Evolutionary conservation across 2,329 filamentous ascomycete genomes (phyloP).

Genomic region (Aureobasidium mangrovei): DNA sequence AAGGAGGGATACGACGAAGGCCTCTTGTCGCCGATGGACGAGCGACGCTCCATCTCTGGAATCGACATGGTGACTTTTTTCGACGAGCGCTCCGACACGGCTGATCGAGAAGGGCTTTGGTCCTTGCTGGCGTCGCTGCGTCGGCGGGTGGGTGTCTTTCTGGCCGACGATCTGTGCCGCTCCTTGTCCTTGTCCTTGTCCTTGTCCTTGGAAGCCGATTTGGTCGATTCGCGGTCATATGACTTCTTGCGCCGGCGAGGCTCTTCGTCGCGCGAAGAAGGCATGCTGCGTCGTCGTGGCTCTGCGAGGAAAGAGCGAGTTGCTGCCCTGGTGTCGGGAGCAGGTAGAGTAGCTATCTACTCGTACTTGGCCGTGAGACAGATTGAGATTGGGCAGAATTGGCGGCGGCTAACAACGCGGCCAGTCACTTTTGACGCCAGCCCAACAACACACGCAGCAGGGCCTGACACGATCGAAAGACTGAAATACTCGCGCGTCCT

Average conservation of each 20-base stretch:
- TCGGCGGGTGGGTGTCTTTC: constrained; percentile 15
- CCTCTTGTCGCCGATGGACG: constrained; percentile 29
- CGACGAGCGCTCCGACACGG: constrained; percentile 15
- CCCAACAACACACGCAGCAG: constrained; percentile 6
- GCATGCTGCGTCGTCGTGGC: background rate
- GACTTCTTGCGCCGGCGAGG: constrained; percentile 32
- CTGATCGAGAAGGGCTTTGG: constrained; percentile 16
- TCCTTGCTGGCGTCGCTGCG: constrained; percentile 19
- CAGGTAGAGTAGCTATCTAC: background rate
- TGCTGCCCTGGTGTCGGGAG: background rate
- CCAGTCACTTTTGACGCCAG: constrained; percentile 9
- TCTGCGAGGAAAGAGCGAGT: background rate
- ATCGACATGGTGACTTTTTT: constrained; percentile 32
- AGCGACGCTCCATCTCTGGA: constrained; percentile 40
- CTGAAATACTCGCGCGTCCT: background rate
- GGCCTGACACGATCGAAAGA: constrained; percentile 6
- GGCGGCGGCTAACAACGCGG: constrained; percentile 3
- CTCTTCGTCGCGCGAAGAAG: constrained; percentile 13
- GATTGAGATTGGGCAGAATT: constrained; percentile 5
- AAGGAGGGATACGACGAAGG: constrained; percentile 67
- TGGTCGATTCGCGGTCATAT: constrained; percentile 26
- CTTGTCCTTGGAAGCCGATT: constrained; percentile 17
- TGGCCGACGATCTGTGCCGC: constrained; percentile 17
- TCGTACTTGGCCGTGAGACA: background rate
- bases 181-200: constrained; percentile 20